Base-by-base conservation (phyloP, 2,329 filamentous ascomycete genomes). In the Monosporascus sp. region DNA sequence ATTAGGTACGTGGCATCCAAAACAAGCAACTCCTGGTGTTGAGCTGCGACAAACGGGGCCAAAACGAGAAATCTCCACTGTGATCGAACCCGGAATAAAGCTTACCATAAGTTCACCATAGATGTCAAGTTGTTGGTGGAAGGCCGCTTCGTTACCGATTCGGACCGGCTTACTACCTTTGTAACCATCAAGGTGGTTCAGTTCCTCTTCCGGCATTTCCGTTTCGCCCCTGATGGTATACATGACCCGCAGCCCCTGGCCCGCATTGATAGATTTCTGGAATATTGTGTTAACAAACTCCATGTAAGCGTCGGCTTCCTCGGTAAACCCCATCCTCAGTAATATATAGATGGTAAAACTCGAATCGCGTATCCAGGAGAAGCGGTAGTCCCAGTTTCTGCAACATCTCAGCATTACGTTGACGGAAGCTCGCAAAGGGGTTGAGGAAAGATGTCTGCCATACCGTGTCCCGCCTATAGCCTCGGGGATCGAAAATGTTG, bases 331-430 rank as follows among this genome's bases (percentile, higher is more conserved):
- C 65, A 91, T 81, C 15, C 88, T 83, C 2, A 92, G 78, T 31
- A 92, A 77, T 56, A 91, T 85, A 61, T 91, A 91, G 59, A 90
- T 83, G 1, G 86, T 89, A 68, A 90, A 90, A 58, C 85, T 89
- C 0, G 85, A 83, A 70, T 92, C 88, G 22, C 88, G 80, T 37
- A 91, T 82, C 88, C 88, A 92, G 9, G 79, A 88, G 68, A 82
- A 92, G n/a, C 86, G 79, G 63, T 89, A 89, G 65, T 89, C 85
- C 85, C 82, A 85, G 62, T 85, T 85, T 22, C 80, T 78, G 20
- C 27, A 8, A 14, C 9, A 20, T 1, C 27, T 62, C 50, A 59
- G 62, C 20, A 46, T 37, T 27, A 17, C 38, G 8, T 51, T 34
- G 50, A 27, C 46, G 37, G 4, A 31, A 2, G 46, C 6, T 37